These are phyloP conservation scores for Lactuca sativa DNA, from an alignment of 129 eudicot species.

Conservation along the genomic window DNA sequence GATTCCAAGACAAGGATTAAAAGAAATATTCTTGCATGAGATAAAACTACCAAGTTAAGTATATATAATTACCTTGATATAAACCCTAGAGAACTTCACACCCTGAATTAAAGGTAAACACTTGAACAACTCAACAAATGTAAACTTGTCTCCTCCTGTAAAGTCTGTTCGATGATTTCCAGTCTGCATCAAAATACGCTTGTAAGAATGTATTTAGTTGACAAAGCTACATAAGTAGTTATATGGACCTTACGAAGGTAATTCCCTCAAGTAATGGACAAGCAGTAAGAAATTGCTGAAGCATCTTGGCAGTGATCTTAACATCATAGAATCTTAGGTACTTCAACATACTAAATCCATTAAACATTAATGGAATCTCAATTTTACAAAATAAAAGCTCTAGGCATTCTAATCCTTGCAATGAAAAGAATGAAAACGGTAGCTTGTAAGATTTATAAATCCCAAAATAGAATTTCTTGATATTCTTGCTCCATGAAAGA, in stretches of 20 bases:
- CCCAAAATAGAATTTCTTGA: slow-evolving; percentile 6
- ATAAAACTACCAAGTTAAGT: neutral
- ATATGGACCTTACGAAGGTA: slow-evolving; percentile 6
- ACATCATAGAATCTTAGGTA: slow-evolving; percentile 10
- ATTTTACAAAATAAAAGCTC: slow-evolving; percentile 12
- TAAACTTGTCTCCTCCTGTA: neutral
- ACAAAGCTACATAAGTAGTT: neutral
- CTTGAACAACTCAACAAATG: neutral
- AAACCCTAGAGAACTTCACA: neutral
- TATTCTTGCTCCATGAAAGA: slow-evolving; percentile 12
- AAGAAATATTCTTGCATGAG: neutral
- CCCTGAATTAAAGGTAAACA: neutral
- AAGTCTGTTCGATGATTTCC: neutral
- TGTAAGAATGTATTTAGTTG: neutral
- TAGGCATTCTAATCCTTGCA: slow-evolving; percentile 14
- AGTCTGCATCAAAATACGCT: neutral
- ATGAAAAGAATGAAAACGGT: slow-evolving; percentile 21
- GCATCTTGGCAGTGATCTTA: neutral
- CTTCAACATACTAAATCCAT: slow-evolving; percentile 21
- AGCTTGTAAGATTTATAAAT: neutral
- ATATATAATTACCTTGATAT: neutral
- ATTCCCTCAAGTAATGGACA: slow-evolving; percentile 26
- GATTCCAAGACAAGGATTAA: neutral
- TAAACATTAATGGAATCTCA: slow-evolving; percentile 14
- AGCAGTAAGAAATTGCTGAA: slow-evolving; percentile 18